Evolutionary conservation across 2,329 filamentous ascomycete genomes (phyloP), one percentile per base, ranked within the genome.

Genomic region (Metarhizium album): DNA sequence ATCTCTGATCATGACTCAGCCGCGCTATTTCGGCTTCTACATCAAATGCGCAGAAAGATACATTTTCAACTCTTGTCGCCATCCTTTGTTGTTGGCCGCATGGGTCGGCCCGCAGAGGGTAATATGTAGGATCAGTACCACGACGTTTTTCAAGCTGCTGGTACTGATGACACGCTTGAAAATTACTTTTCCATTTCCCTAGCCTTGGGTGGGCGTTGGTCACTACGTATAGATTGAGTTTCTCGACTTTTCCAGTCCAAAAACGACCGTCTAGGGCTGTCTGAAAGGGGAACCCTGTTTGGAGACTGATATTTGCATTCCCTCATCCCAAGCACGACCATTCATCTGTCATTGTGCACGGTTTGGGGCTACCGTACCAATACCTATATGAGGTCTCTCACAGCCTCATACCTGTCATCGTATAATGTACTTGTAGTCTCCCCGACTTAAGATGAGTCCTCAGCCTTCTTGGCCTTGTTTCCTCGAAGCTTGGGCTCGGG

Each of bases 401-500:
- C 22, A 24, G 3, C 22, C 18, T 24, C 22, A 23, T 13, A 1
- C 14, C 9, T 6, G 40, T 43, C 20, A 24, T 9, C 11, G 27
- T 29, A 29, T 29, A 3, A 14, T 22, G 7, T n/a, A 14, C 24
- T 14, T 22, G 6, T 33, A 11, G 38, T 20, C 48, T 45, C 40
- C 20, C 23, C 24, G 14, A 23, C 40, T 63, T 64, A 67, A 52
- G 64, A 63, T 56, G 65, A 62, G 58, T 65, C 64, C 49, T 75
- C 78, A 59, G 83, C 84, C 78, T 86, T 84, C 75, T 79, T 79
- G 64, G 87, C 87, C 79, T 90, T 88, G 60, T 77, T 77, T 62
- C 90, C 90, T 66, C 89, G 81, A 62, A 78, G 76, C 83, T 95
- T 94, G 66, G 71, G 68, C 74, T 83, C 82, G 62, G 81, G 81